Base-by-base conservation (phyloP, 2,329 filamentous ascomycete genomes). In the Teratosphaeriaceae sp. region DNA sequence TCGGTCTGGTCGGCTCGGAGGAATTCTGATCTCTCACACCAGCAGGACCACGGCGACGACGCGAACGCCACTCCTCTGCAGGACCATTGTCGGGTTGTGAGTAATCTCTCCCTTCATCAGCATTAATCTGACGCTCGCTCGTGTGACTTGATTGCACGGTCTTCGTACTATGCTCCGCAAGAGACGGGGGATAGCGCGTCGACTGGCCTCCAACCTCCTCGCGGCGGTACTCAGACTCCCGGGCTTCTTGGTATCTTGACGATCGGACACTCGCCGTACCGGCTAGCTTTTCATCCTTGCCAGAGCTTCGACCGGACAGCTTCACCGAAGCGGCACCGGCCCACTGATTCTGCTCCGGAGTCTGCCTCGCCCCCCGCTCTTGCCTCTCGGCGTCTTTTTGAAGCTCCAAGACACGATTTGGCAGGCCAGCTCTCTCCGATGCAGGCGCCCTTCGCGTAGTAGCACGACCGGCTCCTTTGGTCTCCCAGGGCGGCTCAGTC, bases 201-300 rank as follows among this genome's bases (percentile, higher is more conserved):
- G 37, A 23, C 19, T 39, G 22, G 19, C 18, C 13, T 4, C 16
- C 13, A 23, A 9, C 11, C 18, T 39, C 37, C n/a, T 29, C 23
- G 22, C 19, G 27, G 24, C 37, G 37, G 24, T 39, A 39, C n/a
- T 23, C 9, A 13, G 29, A 4, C 22, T 39, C 23, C 11, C 27
- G 3, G 2, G 15, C 18, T 19, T 5, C 36, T 15, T 19, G 21
- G 35, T 19, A 30, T 22, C 13, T 34, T 36, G 43, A 40, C 5
- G 44, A 38, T 8, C 27, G 22, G 21, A n/a, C 31, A 15, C 41
- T 39, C 16, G 35, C 42, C 8, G 13, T 26, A 11, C 16, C 44
- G n/a, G n/a, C n/a, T n/a, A n/a, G n/a, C n/a, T n/a, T n/a, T 36
- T 36, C 34, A 12, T 38, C 23, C 15, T 33, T 18, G 38, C 38